Evolutionary conservation across 495 filamentous ascomycete species (phyloP), one percentile per base, ranked within the genome.

Genomic region (Penicillium maclennaniae): DNA sequence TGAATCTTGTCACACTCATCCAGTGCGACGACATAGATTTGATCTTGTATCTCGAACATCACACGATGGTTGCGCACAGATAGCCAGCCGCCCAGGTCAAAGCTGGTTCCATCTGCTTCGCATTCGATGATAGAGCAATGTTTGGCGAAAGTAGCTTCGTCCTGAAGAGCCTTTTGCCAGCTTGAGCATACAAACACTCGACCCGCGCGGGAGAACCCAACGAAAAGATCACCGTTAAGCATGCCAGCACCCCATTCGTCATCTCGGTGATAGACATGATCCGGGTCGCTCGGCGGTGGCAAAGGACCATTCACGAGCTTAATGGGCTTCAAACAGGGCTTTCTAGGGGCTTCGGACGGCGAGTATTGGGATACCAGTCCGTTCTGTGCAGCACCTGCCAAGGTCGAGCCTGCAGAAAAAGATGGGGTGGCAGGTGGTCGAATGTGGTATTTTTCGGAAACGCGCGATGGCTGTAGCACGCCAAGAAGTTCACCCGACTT

Each of bases 171-270:
- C 34, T 70, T 72, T 16, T 68, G 71, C 68, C 68, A 74, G 43
- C 69, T 49, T 1, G 68, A 67, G 53, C 71, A 72, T 4, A 74
- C 56, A 36, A 74, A 72, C 7, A 72, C 66, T 19, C 68, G 63
- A 14, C 71, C 71, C 6, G 65, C 65, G 9, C 71, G 69, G 16
- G 69, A 72, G 41, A 72, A 65, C 7, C 71, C 71, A 0, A 69
- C 69, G 27, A 74, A 74, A 10, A 74, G 59, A 26, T 69, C 54
- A 6, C 68, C 66, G 21, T 68, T 25, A 15, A 68, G 20, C 69
- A 72, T 74, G 6, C 71, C 71, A 3, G 71, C 65, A 39, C 71
- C 71, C 71, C 71, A 74, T 56, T 74, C 69, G 21, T 74, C 61
- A 4, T 69, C 63, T 7, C 54, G 52, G 20, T 71, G 41, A 39